Percentiles rank a stretch among this genome's conserved stretches.
Evolutionary conservation across 768 basidiomycete genomes (phyloP).

Genomic region (Pleurotus tuber-regium): DNA sequence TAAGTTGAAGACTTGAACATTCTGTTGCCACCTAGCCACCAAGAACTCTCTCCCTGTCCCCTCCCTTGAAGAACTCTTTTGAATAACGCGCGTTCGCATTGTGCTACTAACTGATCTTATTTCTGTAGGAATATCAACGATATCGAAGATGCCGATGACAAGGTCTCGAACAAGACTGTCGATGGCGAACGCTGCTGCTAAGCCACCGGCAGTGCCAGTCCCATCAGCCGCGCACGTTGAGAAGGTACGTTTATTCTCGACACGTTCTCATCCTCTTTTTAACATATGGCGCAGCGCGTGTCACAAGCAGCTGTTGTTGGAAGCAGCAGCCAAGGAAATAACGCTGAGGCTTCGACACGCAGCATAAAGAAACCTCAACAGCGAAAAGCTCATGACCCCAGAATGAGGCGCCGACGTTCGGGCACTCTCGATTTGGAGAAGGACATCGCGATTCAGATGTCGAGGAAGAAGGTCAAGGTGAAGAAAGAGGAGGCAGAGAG

Average conservation of each 20-base stretch:
- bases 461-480: conserved; percentile 21
- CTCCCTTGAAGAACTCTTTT: no score
- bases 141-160: no score
- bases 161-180: no score
- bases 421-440: conserved; percentile 4
- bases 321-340: background rate
- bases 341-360: background rate
- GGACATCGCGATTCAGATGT: conserved; percentile 23
- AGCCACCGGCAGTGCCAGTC: no score
- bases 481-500: conserved; percentile 8
- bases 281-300: background rate
- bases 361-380: background rate
- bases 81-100: no score
- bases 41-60: background rate
- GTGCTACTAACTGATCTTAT: no score
- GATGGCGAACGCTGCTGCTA: no score
- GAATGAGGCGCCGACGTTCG: conserved; percentile 8
- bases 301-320: background rate
- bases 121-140: no score
- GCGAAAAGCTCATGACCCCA: background rate
- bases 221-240: background rate
- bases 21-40: no score
- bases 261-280: no score
- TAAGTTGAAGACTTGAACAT: no score
- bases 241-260: background rate